Percentiles rank a stretch among this genome's conserved stretches.
Conservation (phyloP, 805 yeast species). For the Wickerhamiella azyma region DNA sequence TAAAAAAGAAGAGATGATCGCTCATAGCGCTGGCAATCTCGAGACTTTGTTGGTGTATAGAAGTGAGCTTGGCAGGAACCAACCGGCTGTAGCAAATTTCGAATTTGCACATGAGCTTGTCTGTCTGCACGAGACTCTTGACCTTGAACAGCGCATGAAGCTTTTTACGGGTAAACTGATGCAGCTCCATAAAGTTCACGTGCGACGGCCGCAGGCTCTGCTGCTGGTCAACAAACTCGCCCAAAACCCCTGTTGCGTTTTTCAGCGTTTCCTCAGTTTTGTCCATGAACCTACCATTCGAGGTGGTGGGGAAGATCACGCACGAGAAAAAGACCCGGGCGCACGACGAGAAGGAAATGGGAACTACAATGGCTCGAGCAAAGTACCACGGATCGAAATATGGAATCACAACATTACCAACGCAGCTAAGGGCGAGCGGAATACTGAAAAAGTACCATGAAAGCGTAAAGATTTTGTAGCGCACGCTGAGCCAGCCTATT, state of each 20-base stretch:
- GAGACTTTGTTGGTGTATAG: neutral
- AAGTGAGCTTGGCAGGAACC: neutral
- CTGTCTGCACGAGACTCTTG: neutral
- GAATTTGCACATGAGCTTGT: slow-evolving; percentile 3
- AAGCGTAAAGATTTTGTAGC: slow-evolving; percentile 9
- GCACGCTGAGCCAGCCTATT: slow-evolving; percentile 9
- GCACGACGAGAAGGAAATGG: slow-evolving; percentile 18
- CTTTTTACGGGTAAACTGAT: neutral
- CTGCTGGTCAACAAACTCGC: neutral
- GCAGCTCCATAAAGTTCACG: neutral
- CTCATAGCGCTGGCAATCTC: slow-evolving; percentile 2
- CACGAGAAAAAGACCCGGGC: slow-evolving; percentile 13
- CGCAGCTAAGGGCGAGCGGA: slow-evolving; percentile 10
- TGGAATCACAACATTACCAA: slow-evolving; percentile 10
- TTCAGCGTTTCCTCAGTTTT: slow-evolving; percentile 7
- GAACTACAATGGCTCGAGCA: slow-evolving; percentile 15
- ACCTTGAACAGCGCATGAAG: neutral
- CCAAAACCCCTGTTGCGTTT: slow-evolving; percentile 1
- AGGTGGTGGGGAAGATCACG: slow-evolving; percentile 19
- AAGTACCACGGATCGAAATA: slow-evolving; percentile 13
- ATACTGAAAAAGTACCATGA: slow-evolving; percentile 17
- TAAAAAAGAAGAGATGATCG: slow-evolving; percentile 3
- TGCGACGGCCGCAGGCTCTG: slow-evolving; percentile 13
- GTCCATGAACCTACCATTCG: slow-evolving; percentile 17
- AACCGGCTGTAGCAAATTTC: slow-evolving; percentile 2